phyloP scores from a whole-genome alignment of 352 stramenopile genomes.

The Phytophthora rubi region DNA sequence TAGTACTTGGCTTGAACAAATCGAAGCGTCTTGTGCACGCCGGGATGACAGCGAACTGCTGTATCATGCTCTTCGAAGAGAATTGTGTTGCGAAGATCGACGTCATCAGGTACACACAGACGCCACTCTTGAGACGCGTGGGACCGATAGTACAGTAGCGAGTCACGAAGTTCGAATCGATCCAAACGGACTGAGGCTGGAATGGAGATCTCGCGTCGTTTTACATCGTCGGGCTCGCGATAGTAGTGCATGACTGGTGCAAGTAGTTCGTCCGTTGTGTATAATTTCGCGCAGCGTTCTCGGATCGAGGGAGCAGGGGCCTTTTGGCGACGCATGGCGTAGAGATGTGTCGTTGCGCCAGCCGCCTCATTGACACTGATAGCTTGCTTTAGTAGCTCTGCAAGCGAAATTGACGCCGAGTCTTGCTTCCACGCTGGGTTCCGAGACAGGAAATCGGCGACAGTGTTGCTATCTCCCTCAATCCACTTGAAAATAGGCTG shows the following conservation, averaged over 20 bases:
- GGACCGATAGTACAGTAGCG: constrained; percentile 1
- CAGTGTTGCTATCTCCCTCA: neutral
- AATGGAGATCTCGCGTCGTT: neutral
- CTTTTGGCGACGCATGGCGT: neutral
- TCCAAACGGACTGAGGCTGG: constrained; percentile 1
- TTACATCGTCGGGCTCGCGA: neutral
- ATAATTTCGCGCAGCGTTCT: neutral
- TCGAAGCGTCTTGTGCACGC: constrained; percentile 2
- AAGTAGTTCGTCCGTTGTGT: neutral
- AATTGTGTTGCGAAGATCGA: neutral
- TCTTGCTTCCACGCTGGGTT: constrained; percentile 5
- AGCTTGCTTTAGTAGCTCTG: constrained; percentile 1
- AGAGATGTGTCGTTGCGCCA: neutral
- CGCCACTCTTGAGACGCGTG: neutral
- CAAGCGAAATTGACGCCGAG: neutral
- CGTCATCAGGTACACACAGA: constrained; percentile 1
- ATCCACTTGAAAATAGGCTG: constrained; percentile 11
- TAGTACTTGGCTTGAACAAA: constrained; percentile 12
- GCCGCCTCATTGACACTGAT: neutral
- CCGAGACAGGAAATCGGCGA: constrained; percentile 3
- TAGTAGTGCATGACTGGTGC: neutral
- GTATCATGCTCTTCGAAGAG: constrained; percentile 7
- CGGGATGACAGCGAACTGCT: neutral
- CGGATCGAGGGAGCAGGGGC: neutral
- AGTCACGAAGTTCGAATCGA: neutral